Conservation (phyloP, 2,329 filamentous ascomycete species). For the Apiospora hydei region DNA sequence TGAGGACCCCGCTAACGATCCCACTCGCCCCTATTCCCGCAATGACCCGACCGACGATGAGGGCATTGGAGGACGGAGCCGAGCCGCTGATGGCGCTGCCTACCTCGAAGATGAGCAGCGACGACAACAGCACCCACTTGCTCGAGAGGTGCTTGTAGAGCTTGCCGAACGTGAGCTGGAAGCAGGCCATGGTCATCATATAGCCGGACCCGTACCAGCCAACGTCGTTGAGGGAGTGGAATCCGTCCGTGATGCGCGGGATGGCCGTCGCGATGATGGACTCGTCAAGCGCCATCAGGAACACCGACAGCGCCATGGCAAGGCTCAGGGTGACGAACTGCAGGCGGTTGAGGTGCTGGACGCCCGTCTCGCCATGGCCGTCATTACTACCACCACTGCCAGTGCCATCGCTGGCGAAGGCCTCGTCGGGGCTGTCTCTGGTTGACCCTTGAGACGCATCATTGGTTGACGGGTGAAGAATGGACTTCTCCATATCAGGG, state of each 20-base stretch:
- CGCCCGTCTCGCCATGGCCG: neutral
- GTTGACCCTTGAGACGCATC: neutral
- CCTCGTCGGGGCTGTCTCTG: too few species aligned
- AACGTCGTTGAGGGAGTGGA: constrained; percentile 47
- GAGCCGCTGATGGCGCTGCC: constrained; percentile 43
- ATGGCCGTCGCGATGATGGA: constrained; percentile 44
- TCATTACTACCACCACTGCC: neutral
- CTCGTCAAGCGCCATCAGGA: constrained; percentile 25
- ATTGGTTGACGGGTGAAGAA: neutral
- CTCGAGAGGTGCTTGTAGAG: constrained; percentile 46
- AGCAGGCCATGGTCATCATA: constrained; percentile 39
- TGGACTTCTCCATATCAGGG: neutral
- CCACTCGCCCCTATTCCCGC: constrained; percentile 44
- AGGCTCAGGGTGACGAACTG: neutral
- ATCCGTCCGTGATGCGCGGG: constrained; percentile 42
- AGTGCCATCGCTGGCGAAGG: too few species aligned
- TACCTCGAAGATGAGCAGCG: constrained; percentile 45
- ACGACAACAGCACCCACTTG: constrained; percentile 40
- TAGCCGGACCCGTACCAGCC: constrained; percentile 50
- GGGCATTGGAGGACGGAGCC: constrained; percentile 28
- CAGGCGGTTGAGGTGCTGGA: neutral
- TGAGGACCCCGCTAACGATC: constrained; percentile 43
- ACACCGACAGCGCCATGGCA: constrained; percentile 14
- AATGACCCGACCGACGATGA: constrained; percentile 34
- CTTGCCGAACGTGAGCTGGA: constrained; percentile 42